phyloP scores from a whole-genome alignment of 2,329 filamentous ascomycete species.

The Venturia nashicola region DNA sequence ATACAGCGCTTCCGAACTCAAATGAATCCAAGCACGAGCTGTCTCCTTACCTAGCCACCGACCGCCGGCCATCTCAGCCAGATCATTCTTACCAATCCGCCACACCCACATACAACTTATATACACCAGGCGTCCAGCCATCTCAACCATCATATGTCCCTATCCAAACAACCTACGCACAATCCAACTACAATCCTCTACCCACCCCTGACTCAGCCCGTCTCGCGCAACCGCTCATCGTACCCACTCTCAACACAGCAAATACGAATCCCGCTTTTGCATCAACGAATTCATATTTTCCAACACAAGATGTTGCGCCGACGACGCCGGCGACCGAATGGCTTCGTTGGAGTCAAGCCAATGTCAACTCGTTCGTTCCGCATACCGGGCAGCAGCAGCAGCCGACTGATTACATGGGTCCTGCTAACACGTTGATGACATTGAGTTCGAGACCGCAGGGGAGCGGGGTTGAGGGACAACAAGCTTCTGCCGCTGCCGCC shows the following conservation, averaged over 20 bases:
- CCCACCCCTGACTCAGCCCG: background rate
- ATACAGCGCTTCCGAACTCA: background rate
- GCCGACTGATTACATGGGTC: background rate
- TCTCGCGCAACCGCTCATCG: background rate
- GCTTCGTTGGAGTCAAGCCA: slow-evolving; percentile 7
- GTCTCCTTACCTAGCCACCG: background rate
- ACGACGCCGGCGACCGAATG: slow-evolving; percentile 4
- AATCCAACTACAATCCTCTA: background rate
- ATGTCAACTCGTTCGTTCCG: background rate
- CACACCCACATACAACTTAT: background rate
- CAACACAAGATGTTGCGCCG: background rate
- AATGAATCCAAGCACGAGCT: background rate
- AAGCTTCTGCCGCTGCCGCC: background rate
- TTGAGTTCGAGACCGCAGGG: background rate
- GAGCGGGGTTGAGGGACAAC: background rate
- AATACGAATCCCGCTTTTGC: background rate
- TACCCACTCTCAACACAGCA: background rate
- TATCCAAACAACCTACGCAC: background rate
- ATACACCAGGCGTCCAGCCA: background rate
- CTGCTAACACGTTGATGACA: background rate
- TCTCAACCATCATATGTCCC: background rate
- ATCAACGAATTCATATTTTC: background rate
- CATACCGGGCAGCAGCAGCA: background rate
- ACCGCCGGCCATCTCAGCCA: background rate
- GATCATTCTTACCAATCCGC: background rate